Evolutionary conservation across 2,329 filamentous ascomycete genomes (phyloP).

Genomic region (Cyphellophora europaea): DNA sequence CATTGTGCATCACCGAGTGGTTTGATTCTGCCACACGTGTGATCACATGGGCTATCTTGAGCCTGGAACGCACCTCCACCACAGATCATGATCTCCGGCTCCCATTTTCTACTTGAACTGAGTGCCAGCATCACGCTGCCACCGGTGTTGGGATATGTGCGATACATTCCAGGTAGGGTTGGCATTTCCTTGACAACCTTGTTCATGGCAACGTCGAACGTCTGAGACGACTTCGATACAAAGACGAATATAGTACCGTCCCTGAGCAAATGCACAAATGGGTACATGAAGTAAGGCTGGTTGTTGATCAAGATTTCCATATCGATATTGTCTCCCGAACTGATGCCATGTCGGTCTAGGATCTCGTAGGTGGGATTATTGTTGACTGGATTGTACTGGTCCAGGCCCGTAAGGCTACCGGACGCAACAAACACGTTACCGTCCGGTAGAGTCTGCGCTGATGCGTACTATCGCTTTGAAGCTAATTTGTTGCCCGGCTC

Average conservation of each 20-base stretch:
- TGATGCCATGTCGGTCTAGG: conserved; percentile 39
- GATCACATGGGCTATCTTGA: conserved; percentile 48
- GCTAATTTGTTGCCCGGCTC: conserved; percentile 48
- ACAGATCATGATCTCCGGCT: conserved; percentile 47
- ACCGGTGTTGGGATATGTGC: conserved; percentile 53
- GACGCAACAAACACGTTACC: conserved; percentile 51
- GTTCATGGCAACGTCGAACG: conserved; percentile 43
- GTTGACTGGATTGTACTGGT: conserved; percentile 44
- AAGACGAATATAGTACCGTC: conserved; percentile 51
- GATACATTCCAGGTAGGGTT: conserved; percentile 46
- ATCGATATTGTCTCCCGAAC: conserved; percentile 36
- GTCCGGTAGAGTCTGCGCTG: conserved; percentile 49
- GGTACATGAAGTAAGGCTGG: conserved; percentile 57
- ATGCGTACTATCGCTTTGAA: conserved; percentile 52
- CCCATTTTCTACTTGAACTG: conserved; percentile 42
- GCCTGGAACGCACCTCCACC: conserved; percentile 53
- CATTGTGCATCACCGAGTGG: conserved; percentile 42
- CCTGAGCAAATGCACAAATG: conserved; percentile 50
- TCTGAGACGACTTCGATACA: conserved; percentile 45
- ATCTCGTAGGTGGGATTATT: conserved; percentile 58
- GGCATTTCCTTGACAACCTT: conserved; percentile 37
- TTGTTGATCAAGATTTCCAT: conserved; percentile 48
- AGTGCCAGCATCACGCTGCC: conserved; percentile 49
- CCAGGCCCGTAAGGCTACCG: conserved; percentile 49
- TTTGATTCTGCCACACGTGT: conserved; percentile 48